Conservation (phyloP, 495 filamentous ascomycete species). For the Hypoxylon lienhwacheense region DNA sequence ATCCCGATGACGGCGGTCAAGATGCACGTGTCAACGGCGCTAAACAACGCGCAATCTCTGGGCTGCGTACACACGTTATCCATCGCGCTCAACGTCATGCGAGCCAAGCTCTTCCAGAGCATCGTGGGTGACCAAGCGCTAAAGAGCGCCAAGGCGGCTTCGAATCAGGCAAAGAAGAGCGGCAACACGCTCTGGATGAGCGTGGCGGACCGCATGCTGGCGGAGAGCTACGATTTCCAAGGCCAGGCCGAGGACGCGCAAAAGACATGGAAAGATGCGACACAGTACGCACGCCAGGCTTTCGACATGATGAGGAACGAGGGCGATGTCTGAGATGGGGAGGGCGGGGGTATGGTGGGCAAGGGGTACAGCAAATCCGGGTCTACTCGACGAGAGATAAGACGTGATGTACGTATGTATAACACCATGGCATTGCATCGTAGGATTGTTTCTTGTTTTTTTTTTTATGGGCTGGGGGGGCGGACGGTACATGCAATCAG, state of each 20-base stretch:
- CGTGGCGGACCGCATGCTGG: slow-evolving; percentile 79
- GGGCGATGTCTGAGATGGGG: slow-evolving; percentile 9
- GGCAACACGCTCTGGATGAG: slow-evolving; percentile 82
- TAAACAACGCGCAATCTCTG: slow-evolving; percentile 53
- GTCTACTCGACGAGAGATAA: slow-evolving; percentile 16
- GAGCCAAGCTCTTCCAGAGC: slow-evolving; percentile 77
- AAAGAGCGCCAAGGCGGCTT: slow-evolving; percentile 77
- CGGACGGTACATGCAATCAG: slow-evolving; percentile 15
- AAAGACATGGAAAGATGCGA: slow-evolving; percentile 38
- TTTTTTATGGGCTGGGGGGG: slow-evolving; percentile 13
- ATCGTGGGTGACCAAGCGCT: slow-evolving; percentile 88
- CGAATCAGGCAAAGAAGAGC: slow-evolving; percentile 71
- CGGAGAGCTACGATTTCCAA: slow-evolving; percentile 70
- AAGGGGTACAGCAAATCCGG: slow-evolving; percentile 26
- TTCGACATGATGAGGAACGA: slow-evolving; percentile 28
- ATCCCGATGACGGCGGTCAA: slow-evolving; percentile 72
- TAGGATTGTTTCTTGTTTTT: slow-evolving; percentile 25
- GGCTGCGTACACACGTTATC: slow-evolving; percentile 76
- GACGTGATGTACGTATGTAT: slow-evolving; percentile 36
- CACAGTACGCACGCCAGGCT: slow-evolving; percentile 33
- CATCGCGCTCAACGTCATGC: slow-evolving; percentile 85
- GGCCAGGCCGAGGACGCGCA: slow-evolving; percentile 66
- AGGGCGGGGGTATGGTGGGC: slow-evolving; percentile 13
- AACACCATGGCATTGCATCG: slow-evolving; percentile 34
- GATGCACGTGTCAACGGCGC: slow-evolving; percentile 66